Evolutionary conservation across 495 filamentous ascomycete genomes (phyloP).

Genomic region (Talaromyces nanjingensis): DNA sequence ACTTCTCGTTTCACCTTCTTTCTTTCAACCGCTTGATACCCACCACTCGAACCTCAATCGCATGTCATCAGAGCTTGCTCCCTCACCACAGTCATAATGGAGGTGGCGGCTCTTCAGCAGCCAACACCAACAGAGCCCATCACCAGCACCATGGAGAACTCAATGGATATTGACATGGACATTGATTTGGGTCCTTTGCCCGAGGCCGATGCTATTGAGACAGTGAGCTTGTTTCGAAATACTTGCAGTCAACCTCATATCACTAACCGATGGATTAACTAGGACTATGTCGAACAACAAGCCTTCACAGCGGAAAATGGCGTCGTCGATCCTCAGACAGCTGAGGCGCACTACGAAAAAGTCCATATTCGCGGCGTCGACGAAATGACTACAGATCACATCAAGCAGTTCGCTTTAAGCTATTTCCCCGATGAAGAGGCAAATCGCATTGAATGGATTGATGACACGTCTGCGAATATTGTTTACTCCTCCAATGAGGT

Average conservation of each 20-base stretch:
- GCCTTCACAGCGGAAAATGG: constrained; percentile 13
- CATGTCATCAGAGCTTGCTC: neutral
- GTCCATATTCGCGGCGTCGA: constrained; percentile 80
- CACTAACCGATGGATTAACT: neutral
- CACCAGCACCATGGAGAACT: constrained; percentile 24
- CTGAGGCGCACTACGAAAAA: constrained; percentile 47
- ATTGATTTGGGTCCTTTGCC: constrained; percentile 51
- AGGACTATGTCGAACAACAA: constrained; percentile 17
- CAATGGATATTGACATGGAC: constrained; percentile 77
- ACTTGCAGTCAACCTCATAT: neutral
- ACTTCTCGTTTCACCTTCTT: neutral
- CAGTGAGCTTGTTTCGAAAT: constrained; percentile 18
- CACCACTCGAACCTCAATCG: neutral
- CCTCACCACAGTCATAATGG: constrained; percentile 10
- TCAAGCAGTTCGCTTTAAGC: constrained; percentile 61
- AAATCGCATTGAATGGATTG: constrained; percentile 80
- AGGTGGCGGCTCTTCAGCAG: constrained; percentile 18
- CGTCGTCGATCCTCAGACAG: constrained; percentile 19
- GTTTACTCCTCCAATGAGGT: constrained; percentile 62
- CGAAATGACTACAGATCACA: constrained; percentile 67
- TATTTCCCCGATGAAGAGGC: constrained; percentile 51
- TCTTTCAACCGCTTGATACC: neutral
- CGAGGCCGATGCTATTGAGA: constrained; percentile 31
- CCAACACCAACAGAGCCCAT: constrained; percentile 1
- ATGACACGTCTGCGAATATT: constrained; percentile 85